These are phyloP conservation scores for Ogataea neopini DNA, from an alignment of 805 yeast genomes.

Conservation along the genomic window DNA sequence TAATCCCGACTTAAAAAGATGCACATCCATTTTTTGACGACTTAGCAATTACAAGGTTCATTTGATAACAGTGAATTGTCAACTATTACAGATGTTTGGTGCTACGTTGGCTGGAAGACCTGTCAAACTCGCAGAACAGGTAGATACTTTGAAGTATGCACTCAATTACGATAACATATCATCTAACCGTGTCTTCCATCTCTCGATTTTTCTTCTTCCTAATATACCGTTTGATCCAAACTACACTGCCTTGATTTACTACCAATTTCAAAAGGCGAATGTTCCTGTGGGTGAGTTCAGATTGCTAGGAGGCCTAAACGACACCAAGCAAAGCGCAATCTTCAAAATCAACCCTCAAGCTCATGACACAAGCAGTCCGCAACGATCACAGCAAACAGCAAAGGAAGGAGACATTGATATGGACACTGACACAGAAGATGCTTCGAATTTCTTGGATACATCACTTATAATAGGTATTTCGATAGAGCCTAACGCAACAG, in stretches of 20 bases:
- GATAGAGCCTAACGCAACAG: constrained; percentile 74
- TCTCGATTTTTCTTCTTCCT: constrained; percentile 84
- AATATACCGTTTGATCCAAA: constrained; percentile 69
- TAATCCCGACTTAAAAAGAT: not conserved
- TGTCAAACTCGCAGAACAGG: constrained; percentile 57
- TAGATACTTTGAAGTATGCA: constrained; percentile 68
- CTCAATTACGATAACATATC: constrained; percentile 63
- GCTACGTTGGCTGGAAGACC: constrained; percentile 36
- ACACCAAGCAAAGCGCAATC: constrained; percentile 84
- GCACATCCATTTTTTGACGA: too few species aligned
- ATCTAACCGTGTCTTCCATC: constrained; percentile 58
- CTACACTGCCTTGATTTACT: constrained; percentile 82
- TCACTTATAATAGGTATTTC: constrained; percentile 73
- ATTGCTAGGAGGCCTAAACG: constrained; percentile 62
- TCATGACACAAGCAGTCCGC: constrained; percentile 32
- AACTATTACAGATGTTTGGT: constrained; percentile 31
- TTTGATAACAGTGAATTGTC: too few species aligned
- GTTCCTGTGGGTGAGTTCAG: constrained; percentile 49
- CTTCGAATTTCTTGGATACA: constrained; percentile 5
- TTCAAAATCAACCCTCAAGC: constrained; percentile 62
- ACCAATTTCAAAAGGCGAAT: constrained; percentile 68
- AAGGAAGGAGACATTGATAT: constrained; percentile 49
- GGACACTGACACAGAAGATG: constrained; percentile 46
- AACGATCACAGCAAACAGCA: constrained; percentile 4
- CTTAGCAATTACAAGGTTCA: too few species aligned